Evolutionary conservation across 192 early-diverging fungal genomes (phyloP).

Genomic region (Rhizophagus sp.): DNA sequence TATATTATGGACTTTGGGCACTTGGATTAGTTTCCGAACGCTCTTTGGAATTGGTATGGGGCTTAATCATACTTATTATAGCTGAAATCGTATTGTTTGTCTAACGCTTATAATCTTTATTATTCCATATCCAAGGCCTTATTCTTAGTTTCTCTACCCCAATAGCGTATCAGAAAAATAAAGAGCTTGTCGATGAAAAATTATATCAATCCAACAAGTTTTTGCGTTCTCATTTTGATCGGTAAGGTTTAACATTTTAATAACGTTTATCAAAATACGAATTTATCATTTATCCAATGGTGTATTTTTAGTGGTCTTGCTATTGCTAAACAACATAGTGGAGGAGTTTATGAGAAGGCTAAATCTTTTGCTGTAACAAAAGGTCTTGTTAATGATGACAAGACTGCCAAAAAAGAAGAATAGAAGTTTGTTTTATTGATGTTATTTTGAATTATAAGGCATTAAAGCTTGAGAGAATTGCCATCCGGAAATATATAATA

Average conservation of each 20-base stretch:
- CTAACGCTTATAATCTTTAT: not conserved
- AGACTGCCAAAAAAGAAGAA: not conserved
- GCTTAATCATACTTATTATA: not conserved
- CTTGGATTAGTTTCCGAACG: not conserved
- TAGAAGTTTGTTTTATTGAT: not conserved
- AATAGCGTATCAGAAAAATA: not conserved
- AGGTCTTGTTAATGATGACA: too few relatives aligned
- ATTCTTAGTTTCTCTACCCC: not conserved
- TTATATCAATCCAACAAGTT: not conserved
- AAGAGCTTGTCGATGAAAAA: conserved; percentile 2
- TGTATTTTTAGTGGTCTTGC: not conserved
- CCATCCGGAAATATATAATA: not conserved
- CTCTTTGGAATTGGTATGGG: not conserved
- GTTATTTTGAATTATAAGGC: not conserved
- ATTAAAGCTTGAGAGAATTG: not conserved
- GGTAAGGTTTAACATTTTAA: not conserved
- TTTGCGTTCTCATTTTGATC: not conserved
- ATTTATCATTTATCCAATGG: not conserved
- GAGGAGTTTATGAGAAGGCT: not conserved
- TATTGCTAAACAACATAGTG: not conserved
- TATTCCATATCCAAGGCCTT: not conserved
- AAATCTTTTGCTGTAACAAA: not conserved
- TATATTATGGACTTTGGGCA: not conserved
- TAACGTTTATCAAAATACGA: not conserved
- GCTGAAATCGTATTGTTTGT: not conserved